Percentiles rank a stretch among this genome's conserved stretches.
These are phyloP conservation scores for Blastobotrys niveus DNA, from an alignment of 1,139 yeast species.

Conservation along the genomic window DNA sequence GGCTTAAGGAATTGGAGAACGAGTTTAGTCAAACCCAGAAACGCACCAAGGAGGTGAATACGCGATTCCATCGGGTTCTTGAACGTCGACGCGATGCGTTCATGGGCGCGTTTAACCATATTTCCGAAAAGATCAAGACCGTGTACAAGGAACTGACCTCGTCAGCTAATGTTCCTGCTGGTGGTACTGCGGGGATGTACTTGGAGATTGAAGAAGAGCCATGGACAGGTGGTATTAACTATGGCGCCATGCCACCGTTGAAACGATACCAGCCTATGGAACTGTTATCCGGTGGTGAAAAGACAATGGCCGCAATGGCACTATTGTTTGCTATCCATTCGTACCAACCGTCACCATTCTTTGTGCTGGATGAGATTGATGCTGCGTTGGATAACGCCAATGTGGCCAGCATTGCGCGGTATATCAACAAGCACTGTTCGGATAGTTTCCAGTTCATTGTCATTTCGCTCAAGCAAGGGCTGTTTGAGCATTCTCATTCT, in stretches of 20 bases:
- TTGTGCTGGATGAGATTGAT: conserved; percentile 93
- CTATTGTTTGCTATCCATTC: conserved; percentile 86
- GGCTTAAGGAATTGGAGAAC: conserved; percentile 54
- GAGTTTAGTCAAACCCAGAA: conserved; percentile 62
- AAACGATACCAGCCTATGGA: conserved; percentile 93
- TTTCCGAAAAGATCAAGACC: conserved; percentile 63
- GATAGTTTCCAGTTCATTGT: conserved; percentile 87
- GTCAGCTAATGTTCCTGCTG: conserved; percentile 50
- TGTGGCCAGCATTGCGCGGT: conserved; percentile 77
- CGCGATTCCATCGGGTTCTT: conserved; percentile 56
- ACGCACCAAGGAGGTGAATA: conserved; percentile 51
- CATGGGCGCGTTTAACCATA: conserved; percentile 69
- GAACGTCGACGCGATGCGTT: conserved; percentile 56
- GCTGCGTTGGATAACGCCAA: conserved; percentile 93
- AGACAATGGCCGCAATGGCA: conserved; percentile 94
- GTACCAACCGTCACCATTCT: conserved; percentile 90
- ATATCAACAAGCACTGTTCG: conserved; percentile 70
- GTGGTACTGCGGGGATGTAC: conserved; percentile 89
- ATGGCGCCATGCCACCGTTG: conserved; percentile 96
- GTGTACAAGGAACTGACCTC: conserved; percentile 87
- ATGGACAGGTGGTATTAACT: conserved; percentile 72
- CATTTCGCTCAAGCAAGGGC: conserved; percentile 79
- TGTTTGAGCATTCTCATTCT: conserved; percentile 85
- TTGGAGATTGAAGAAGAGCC: conserved; percentile 85
- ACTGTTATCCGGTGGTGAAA: conserved; percentile 91